Evolutionary conservation across 768 basidiomycete species (phyloP).

Genomic region (Kwoniella bestiolae): DNA sequence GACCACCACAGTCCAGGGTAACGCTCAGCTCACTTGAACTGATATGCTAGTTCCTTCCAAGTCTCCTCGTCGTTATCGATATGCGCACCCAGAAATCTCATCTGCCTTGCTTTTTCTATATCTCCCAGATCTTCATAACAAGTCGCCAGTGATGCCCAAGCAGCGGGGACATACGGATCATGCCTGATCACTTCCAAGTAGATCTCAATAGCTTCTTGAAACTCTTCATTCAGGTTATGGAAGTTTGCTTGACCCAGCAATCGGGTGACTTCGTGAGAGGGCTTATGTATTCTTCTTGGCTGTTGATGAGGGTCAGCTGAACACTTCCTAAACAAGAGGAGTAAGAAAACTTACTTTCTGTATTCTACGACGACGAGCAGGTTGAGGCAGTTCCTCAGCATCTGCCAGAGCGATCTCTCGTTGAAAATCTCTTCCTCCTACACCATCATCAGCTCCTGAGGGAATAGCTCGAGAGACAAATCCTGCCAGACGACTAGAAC

Average conservation of each 20-base stretch:
- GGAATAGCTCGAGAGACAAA: constrained; percentile 12
- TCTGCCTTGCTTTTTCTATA: constrained; percentile 72
- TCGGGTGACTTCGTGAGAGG: constrained; percentile 56
- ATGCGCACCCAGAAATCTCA: constrained; percentile 89
- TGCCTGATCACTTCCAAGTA: constrained; percentile 93
- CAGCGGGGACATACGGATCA: constrained; percentile 78
- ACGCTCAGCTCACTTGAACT: constrained; percentile 67
- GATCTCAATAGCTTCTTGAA: constrained; percentile 70
- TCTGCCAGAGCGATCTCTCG: constrained; percentile 22
- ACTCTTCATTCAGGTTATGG: constrained; percentile 75
- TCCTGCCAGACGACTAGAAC: constrained; percentile 22
- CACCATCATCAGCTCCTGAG: background rate
- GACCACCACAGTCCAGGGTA: background rate
- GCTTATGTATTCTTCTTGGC: constrained; percentile 59
- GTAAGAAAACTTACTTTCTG: constrained; percentile 14
- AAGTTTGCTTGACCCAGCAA: constrained; percentile 85
- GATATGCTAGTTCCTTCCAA: constrained; percentile 78
- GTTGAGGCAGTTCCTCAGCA: constrained; percentile 25
- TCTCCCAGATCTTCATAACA: constrained; percentile 78
- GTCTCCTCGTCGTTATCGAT: constrained; percentile 79
- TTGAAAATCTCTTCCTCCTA: constrained; percentile 22
- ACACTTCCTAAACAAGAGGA: too few relatives aligned
- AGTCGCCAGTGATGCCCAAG: constrained; percentile 86
- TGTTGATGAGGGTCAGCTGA: too few relatives aligned
- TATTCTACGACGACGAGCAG: constrained; percentile 9